A percentile compares a stretch with the other conserved stretches of the same genome.
Evolutionary conservation across 257 asterid species (phyloP).

Genomic region (Buddleja alternifolia): DNA sequence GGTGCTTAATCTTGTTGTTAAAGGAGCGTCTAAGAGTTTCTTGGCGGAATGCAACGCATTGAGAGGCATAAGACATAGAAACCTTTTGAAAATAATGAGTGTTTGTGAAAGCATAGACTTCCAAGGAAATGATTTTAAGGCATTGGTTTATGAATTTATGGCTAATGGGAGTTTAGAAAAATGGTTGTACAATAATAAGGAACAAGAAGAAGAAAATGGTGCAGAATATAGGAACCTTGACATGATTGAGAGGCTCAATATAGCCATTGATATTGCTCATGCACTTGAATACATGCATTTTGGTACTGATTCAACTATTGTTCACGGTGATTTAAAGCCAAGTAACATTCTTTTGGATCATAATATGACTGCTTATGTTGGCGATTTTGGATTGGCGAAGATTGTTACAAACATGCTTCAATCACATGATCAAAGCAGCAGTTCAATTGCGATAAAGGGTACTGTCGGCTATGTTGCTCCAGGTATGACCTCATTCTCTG

Average conservation of each 20-base stretch:
- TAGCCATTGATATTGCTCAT: slow-evolving; percentile 36
- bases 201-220: not conserved
- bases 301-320: slow-evolving; percentile 15
- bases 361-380: slow-evolving; percentile 36
- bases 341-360: slow-evolving; percentile 37
- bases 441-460: slow-evolving; percentile 23
- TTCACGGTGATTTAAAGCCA: too few relatives aligned
- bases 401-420: slow-evolving; percentile 15
- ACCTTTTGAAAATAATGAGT: too few relatives aligned
- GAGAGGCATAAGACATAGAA: slow-evolving; percentile 28
- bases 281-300: slow-evolving; percentile 36
- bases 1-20: slow-evolving; percentile 26
- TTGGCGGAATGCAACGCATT: slow-evolving; percentile 33
- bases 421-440: slow-evolving; percentile 11
- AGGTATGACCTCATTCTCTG: not conserved
- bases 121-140: slow-evolving; percentile 33
- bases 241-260: slow-evolving; percentile 26
- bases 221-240: slow-evolving; percentile 2
- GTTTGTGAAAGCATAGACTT: slow-evolving; percentile 37
- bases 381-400: slow-evolving; percentile 43
- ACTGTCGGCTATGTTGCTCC: slow-evolving; percentile 41
- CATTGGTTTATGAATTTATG: slow-evolving; percentile 36
- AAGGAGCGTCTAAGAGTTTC: slow-evolving; percentile 39
- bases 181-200: slow-evolving; percentile 31
- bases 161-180: slow-evolving; percentile 36